Percentiles rank a stretch among this genome's conserved stretches.
phyloP scores from a whole-genome alignment of 176 grass and related monocot genomes.

The Bothriochloa decipiens region DNA sequence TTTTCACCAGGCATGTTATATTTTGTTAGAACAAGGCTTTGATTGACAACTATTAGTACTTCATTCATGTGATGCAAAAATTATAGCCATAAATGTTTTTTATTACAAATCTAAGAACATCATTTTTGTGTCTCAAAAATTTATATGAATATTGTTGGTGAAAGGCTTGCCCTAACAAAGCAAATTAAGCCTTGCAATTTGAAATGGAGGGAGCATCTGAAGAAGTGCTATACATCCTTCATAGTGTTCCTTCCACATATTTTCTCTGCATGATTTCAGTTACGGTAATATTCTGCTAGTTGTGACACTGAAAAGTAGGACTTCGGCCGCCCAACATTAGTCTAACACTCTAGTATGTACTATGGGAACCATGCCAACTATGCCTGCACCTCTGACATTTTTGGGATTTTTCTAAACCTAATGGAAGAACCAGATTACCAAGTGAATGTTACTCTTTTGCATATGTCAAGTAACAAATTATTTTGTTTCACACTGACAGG shows the following conservation, averaged over 20 bases:
- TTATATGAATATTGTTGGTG: background rate
- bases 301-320: background rate
- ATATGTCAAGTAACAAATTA: background rate
- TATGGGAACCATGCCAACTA: background rate
- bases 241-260: slow-evolving; percentile 11
- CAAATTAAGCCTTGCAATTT: background rate
- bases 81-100: background rate
- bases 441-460: background rate
- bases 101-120: background rate
- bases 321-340: background rate
- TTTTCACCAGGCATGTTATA: background rate
- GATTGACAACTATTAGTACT: background rate
- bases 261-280: background rate
- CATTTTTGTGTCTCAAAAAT: background rate
- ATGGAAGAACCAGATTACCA: background rate
- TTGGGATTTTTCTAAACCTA: background rate
- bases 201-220: background rate
- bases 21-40: background rate
- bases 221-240: background rate
- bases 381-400: background rate
- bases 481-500: slow-evolving; percentile 49
- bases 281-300: background rate
- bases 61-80: background rate
- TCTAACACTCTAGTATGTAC: background rate
- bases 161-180: background rate